Base-by-base conservation (phyloP, 306 rosid species). In the Mimosa bimucronata region DNA sequence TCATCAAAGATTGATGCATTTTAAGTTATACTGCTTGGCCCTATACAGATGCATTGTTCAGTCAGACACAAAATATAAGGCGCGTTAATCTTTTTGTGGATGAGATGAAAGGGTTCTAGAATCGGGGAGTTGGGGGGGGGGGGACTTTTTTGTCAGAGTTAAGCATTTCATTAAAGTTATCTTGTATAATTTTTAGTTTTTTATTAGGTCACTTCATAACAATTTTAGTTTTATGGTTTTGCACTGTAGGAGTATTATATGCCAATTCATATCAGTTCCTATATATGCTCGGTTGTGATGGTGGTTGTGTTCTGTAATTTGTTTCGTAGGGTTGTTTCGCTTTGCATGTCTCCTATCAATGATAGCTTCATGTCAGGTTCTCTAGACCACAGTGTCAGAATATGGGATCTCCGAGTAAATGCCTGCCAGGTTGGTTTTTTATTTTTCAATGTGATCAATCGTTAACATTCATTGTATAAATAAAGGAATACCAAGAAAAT, bases 321-420 rank as follows among this genome's bases (percentile, higher is more conserved):
- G 42, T 66, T 84, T 76, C 84, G 70, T 69, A 94, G 98, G 78
- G 91, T 95, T 77, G 94, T 95, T 75, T 92, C 98, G 8, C 95
- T 95, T 77, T 95, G 98, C 87, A 95, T 95, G 98, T 95, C 98
- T 80, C 98, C 97, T 6, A 89, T 92, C 80, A 95, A 95, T 57
- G 98, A 95, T 82, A 92, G 98, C 88, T 95, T 95, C 92, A 95
- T 95, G 97, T 95, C 98, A 57, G 98, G 97, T 83, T 95, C 98
- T 50, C 74, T 90, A 53, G 98, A 95, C 81, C 98, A 94, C 77
- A 90, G 91, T 38, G 98, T 90, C 75, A 90, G 98, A 86, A 90
- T 95, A 86, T 95, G 97, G 98, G 97, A 95, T 85, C 97, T 95
- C 57, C 97, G 98, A 41, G 98, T 95, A 64, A 94, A 94, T 86